Base-by-base conservation (phyloP, 2,329 filamentous ascomycete genomes). In the Sarocladiaceae sp. region DNA sequence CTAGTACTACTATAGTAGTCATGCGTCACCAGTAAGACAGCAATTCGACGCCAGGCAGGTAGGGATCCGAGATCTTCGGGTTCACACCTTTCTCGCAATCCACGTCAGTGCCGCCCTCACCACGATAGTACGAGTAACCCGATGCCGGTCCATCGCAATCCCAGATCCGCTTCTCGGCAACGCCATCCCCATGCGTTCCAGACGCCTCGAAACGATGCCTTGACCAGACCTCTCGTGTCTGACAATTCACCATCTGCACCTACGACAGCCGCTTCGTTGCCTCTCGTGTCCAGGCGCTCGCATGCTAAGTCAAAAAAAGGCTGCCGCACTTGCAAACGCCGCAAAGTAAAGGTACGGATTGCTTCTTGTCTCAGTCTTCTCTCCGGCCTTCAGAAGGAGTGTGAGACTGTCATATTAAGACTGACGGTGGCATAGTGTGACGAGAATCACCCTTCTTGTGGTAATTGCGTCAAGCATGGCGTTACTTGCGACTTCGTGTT, bases 381-480 rank as follows among this genome's bases (percentile, higher is more conserved):
- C 34, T 7, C 6, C n/a, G n/a, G n/a, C n/a, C n/a, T n/a, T n/a
- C n/a, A n/a, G n/a, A n/a, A n/a, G n/a, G n/a, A n/a, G n/a, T n/a
- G n/a, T n/a, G n/a, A n/a, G n/a, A n/a, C n/a, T 42, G 20, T 42
- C 16, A 34, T 34, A 18, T 20, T 39, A 13, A 21, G 11, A 24
- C 20, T 32, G 11, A 35, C 18, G 41, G 49, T 7, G 6, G 27
- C 16, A 3, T 34, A 68, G 65, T 68, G 65, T 47, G 65, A 68
- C 46, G 65, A 68, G 45, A 54, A 59, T 23, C 56, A 57, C 27
- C 65, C 65, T 19, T 54, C 59, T 46, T 68, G 65, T 46, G 54
- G 58, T 37, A 68, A 68, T 50, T 68, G 65, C 51, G 58, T 63
- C 32, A 62, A 60, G 15, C 65, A 67, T 42, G 64, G 62, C 10